A percentile compares a stretch with the other conserved stretches of the same genome.
phyloP scores from a whole-genome alignment of 2,329 filamentous ascomycete species.

The Diaporthe australafricana region DNA sequence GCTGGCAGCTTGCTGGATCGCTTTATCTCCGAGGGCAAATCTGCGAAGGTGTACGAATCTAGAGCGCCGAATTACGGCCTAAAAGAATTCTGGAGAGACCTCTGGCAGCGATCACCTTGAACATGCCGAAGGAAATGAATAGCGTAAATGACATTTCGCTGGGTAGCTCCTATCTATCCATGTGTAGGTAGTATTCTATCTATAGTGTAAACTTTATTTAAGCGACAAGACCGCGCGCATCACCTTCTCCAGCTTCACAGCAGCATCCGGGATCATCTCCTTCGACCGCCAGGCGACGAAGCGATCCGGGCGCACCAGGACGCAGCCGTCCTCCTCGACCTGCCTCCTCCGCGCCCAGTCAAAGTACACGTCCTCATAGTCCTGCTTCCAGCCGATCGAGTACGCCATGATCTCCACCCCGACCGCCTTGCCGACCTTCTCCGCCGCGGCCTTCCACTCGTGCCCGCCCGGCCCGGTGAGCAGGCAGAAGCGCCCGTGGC shows the following conservation, averaged over 20 bases:
- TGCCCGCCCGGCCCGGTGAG: slow-evolving; percentile 68
- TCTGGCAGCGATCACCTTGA: slow-evolving; percentile 61
- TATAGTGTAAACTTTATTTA: slow-evolving; percentile 2
- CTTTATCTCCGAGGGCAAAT: slow-evolving; percentile 62
- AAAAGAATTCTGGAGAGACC: slow-evolving; percentile 88
- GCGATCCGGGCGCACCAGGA: slow-evolving; percentile 69
- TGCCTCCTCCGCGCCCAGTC: slow-evolving; percentile 67
- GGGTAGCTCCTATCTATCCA: not conserved
- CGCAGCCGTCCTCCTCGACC: slow-evolving; percentile 67
- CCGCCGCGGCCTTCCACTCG: slow-evolving; percentile 63
- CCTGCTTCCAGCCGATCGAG: slow-evolving; percentile 67
- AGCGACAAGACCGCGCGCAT: slow-evolving; percentile 39
- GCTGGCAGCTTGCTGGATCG: slow-evolving; percentile 69
- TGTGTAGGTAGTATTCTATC: not conserved
- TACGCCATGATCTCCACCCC: slow-evolving; percentile 61
- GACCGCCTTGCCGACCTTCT: slow-evolving; percentile 49
- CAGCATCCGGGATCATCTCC: slow-evolving; percentile 35
- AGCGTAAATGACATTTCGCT: not conserved
- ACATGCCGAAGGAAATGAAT: not conserved
- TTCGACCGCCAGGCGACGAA: slow-evolving; percentile 65
- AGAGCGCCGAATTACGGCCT: slow-evolving; percentile 84
- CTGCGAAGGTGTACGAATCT: slow-evolving; percentile 78
- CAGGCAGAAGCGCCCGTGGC: slow-evolving; percentile 63
- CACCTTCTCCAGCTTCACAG: slow-evolving; percentile 41
- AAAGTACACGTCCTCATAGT: slow-evolving; percentile 72